These are phyloP conservation scores for Gossypium gossypioides DNA, from an alignment of 441 rosid genomes.

Conservation along the genomic window DNA sequence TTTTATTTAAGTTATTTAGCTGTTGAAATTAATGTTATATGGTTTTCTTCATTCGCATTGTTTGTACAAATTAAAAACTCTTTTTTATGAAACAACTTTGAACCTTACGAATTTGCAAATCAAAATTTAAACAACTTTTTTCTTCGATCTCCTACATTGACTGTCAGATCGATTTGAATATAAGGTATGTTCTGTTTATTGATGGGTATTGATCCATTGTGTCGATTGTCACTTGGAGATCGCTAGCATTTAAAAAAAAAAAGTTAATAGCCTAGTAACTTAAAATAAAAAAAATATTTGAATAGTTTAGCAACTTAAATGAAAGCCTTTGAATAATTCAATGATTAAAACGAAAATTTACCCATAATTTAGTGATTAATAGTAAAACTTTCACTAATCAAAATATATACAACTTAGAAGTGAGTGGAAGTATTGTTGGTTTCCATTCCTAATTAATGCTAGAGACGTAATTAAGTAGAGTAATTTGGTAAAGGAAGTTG, in stretches of 20 bases:
- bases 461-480: background rate
- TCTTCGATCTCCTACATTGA: no score
- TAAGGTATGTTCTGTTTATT: no score
- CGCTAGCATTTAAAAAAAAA: background rate
- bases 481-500: background rate
- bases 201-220: background rate
- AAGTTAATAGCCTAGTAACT: background rate
- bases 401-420: background rate
- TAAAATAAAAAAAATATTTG: no score
- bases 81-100: no score
- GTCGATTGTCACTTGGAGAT: background rate
- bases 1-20: no score
- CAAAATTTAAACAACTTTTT: no score
- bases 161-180: no score
- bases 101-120: background rate
- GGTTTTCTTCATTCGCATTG: background rate
- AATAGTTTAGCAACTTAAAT: no score
- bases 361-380: no score
- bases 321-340: accelerated
- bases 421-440: background rate
- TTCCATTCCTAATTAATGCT: background rate
- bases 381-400: no score
- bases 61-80: background rate
- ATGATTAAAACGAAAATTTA: no score
- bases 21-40: no score